These are phyloP conservation scores for Solanum acaule DNA, from an alignment of 257 asterid species.

Conservation along the genomic window DNA sequence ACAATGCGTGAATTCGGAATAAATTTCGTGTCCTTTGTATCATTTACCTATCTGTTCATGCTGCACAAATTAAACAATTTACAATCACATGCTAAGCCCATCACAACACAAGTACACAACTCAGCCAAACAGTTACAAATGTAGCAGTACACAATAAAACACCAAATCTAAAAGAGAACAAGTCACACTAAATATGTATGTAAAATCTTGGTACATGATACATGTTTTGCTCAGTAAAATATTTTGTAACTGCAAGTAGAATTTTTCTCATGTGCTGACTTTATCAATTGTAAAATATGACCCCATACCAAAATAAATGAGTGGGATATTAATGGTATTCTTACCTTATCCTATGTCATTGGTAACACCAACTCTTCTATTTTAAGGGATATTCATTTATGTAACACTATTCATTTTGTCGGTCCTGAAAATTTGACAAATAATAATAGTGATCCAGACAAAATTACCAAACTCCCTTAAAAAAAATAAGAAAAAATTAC, in stretches of 20 bases:
- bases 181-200: background rate
- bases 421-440: background rate
- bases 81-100: background rate
- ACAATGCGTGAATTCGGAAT: background rate
- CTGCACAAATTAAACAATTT: background rate
- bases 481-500: no score
- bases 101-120: background rate
- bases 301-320: background rate
- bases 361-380: constrained; percentile 6
- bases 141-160: background rate
- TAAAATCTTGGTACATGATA: background rate
- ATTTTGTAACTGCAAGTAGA: background rate
- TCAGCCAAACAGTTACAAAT: background rate
- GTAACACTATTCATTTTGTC: background rate
- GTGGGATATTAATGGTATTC: background rate
- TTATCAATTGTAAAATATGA: background rate
- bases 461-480: background rate
- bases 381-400: background rate
- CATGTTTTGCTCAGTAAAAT: background rate
- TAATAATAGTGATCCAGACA: background rate
- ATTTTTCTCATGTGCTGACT: background rate
- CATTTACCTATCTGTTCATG: background rate
- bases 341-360: constrained; percentile 11
- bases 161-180: background rate
- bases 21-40: background rate